These are phyloP conservation scores for Carex scoparia DNA, from an alignment of 176 grass and related monocot species.

Conservation along the genomic window DNA sequence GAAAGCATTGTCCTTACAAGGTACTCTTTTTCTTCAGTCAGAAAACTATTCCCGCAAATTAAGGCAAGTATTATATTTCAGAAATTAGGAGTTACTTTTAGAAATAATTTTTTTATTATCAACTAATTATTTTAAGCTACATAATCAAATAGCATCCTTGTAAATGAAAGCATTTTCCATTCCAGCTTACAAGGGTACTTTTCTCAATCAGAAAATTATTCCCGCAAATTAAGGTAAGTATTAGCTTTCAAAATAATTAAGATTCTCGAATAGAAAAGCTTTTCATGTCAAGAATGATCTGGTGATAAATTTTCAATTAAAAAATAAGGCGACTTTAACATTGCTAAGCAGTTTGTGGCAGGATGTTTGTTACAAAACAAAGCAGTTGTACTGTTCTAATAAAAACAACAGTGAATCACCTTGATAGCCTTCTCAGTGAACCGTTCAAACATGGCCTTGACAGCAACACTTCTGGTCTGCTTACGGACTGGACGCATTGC, in stretches of 20 bases:
- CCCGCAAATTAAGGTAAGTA: not conserved
- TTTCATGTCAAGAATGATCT: not conserved
- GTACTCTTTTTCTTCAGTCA: not conserved
- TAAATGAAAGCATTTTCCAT: not conserved
- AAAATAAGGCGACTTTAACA: not conserved
- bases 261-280: not conserved
- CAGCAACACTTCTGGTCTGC: constrained; percentile 35
- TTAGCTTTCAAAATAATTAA: not conserved
- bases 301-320: not conserved
- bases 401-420: constrained; percentile 39
- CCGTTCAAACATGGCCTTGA: constrained; percentile 77
- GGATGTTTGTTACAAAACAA: not conserved
- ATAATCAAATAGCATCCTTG: not conserved
- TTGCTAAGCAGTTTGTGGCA: not conserved
- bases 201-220: not conserved
- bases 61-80: no score
- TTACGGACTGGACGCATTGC: constrained; percentile 37
- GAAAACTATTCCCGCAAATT: not conserved
- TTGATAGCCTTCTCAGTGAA: constrained; percentile 97
- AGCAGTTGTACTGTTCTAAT: not conserved
- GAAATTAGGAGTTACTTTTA: not conserved
- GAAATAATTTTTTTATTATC: not conserved
- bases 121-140: not conserved
- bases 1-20: not conserved
- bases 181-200: not conserved